These are phyloP conservation scores for Anaeromyces robustus DNA, from an alignment of 192 early-diverging fungal species.

Conservation along the genomic window DNA sequence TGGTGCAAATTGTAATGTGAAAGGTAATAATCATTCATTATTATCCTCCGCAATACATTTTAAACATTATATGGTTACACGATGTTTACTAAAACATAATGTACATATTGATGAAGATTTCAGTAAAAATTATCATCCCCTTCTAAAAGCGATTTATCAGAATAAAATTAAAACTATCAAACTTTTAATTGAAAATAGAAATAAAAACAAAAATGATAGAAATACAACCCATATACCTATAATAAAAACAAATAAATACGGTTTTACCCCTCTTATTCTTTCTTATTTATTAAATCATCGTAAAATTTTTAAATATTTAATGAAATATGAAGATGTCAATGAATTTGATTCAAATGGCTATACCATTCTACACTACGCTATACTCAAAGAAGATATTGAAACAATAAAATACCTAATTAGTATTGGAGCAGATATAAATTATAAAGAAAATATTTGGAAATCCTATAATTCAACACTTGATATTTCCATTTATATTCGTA, in stretches of 20 bases:
- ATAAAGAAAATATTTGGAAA: neutral
- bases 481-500: neutral
- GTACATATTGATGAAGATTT: neutral
- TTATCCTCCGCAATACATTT: too few species aligned
- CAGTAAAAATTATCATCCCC: neutral
- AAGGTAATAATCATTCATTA: neutral
- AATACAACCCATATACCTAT: too few species aligned
- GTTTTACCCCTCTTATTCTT: neutral
- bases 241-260: neutral
- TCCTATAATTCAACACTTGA: neutral
- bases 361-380: neutral
- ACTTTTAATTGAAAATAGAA: neutral
- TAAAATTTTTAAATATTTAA: neutral
- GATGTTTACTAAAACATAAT: neutral
- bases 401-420: neutral
- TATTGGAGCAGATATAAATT: neutral
- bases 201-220: neutral
- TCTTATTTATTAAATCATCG: neutral
- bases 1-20: neutral
- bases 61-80: neutral
- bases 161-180: too few species aligned
- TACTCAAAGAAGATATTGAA: neutral
- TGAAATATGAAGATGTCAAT: neutral
- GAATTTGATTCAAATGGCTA: neutral
- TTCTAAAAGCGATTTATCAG: neutral